Base-by-base conservation (phyloP, 768 basidiomycete genomes). In the Naematelia encephala region DNA sequence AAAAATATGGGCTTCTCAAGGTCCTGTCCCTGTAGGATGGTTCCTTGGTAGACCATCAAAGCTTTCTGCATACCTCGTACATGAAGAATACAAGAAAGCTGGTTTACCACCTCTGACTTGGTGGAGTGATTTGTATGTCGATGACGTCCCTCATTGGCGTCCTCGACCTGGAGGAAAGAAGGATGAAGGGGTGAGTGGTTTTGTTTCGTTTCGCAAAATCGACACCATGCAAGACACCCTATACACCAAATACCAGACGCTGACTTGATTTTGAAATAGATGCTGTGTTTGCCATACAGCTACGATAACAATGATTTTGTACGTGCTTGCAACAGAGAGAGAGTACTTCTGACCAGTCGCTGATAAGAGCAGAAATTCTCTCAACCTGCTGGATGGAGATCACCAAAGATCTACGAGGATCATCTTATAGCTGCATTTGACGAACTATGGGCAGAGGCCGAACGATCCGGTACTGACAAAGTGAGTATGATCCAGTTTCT, bases 131-230 rank as follows among this genome's bases (percentile, higher is more conserved):
- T 5, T 34, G 26, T 53, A 53, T 25, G 16, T 19, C 34, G 51
- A 53, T 34, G 51, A 53, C 25, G 26, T 53, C 19, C 51, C 51
- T 5, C 29, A 53, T 19, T 53, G 51, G 51, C n/a, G 26, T n/a
- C 27, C 4, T 16, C 27, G 51, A n/a, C 51, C 51, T 13, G 51
- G 51, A 4, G 51, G 51, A 5, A 19, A 29, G 19, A 53, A 53
- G 21, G 5, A 34, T 25, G 51, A 53, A 25, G 51, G 51, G 47
- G 22, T 49, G 47, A 43, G 39, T 43, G 39, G 39, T 43, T n/a
- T n/a, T n/a, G 19, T 43, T 11, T n/a, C 39, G 11, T n/a, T 43
- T 43, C 19, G 39, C 39, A 11, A 12, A 43, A 43, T 43, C 39
- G 11, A 43, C 39, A 22, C n/a, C n/a, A 50, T 50, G 21, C 26